Evolutionary conservation across 805 yeast species (phyloP), one percentile per base, ranked within the genome.

Genomic region (Jamesozyma rosinii): DNA sequence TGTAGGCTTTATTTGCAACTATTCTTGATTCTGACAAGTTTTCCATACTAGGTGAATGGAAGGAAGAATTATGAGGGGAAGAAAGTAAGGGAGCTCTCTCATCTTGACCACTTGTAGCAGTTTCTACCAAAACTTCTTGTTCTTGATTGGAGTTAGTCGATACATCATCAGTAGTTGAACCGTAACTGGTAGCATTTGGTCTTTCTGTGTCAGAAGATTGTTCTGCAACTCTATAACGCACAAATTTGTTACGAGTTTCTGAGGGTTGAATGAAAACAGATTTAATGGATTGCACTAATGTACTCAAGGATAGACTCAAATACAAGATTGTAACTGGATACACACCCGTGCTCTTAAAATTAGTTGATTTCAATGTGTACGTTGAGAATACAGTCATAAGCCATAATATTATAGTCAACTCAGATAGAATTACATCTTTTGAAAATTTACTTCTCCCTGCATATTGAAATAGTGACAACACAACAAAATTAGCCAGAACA

Each of bases 381-480:
- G 83, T 80, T 13, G 70, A 61, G 41, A 72, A 67, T 2, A 80
- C 54, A 42, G 82, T 66, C 0, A 64, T 50, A 1, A 71, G 42
- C 95, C 95, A 87, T 44, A 72, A 64, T 3, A 74, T 45, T 30
- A 74, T 58, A 29, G 79, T 71, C 11, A 75, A 60, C 58, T 83
- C 82, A 19, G 79, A 52, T 2, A 80, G 57, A 2, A 74, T 66
- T 17, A 77, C 66, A 43, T 81, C 69, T 55, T 83, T 82, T 51
- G 77, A 78, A 51, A 78, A 81, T 45, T 71, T 74, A 17, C 72
- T 69, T 1, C 80, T 78, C 43, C 67, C 63, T 13, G 70, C 31
- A 15, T 54, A 44, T 37, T 66, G 59, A 15, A 61, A 54, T 3
- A 60, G 35, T 0, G 65, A 77, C 49, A 87, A 66, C 14, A 81